A percentile compares a stretch with the other conserved stretches of the same genome.
Evolutionary conservation across 495 filamentous ascomycete genomes (phyloP).

Genomic region (Neurospora terricola): DNA sequence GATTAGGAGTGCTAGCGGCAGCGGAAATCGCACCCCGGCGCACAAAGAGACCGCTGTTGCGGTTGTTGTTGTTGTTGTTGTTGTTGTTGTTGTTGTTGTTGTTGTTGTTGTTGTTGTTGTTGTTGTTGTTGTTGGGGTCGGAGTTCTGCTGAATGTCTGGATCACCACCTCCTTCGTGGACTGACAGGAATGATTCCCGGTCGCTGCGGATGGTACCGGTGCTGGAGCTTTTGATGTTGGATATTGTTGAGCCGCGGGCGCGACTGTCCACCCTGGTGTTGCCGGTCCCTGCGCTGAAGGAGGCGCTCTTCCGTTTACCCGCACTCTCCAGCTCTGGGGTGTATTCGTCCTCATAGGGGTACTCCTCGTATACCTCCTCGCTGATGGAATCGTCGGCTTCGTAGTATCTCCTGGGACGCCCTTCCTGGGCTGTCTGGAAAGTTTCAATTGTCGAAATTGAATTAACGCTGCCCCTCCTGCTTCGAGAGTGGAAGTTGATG

Average conservation of each 20-base stretch:
- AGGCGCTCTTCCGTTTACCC: slow-evolving; percentile 18
- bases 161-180: slow-evolving; percentile 15
- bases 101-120: slow-evolving; percentile 14
- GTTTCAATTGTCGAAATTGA: slow-evolving; percentile 70
- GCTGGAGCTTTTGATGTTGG: slow-evolving; percentile 4
- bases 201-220: slow-evolving; percentile 8
- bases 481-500: not conserved
- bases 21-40: slow-evolving; percentile 28
- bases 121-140: slow-evolving; percentile 7
- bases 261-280: not conserved
- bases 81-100: slow-evolving; percentile 15
- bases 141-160: not conserved
- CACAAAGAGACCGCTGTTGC: slow-evolving; percentile 12
- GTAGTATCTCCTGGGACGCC: slow-evolving; percentile 25
- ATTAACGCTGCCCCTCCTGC: slow-evolving; percentile 48
- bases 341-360: slow-evolving; percentile 11
- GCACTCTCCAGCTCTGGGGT: slow-evolving; percentile 18
- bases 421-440: slow-evolving; percentile 78
- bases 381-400: slow-evolving; percentile 6
- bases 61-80: slow-evolving; percentile 12
- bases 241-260: not conserved
- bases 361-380: slow-evolving; percentile 8
- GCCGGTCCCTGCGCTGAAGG: slow-evolving; percentile 11
- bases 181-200: slow-evolving; percentile 24
- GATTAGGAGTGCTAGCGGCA: slow-evolving; percentile 10